Percentiles rank a stretch among this genome's conserved stretches.
Conservation (phyloP, 768 basidiomycete species). For the Leucosporidium scottii region DNA sequence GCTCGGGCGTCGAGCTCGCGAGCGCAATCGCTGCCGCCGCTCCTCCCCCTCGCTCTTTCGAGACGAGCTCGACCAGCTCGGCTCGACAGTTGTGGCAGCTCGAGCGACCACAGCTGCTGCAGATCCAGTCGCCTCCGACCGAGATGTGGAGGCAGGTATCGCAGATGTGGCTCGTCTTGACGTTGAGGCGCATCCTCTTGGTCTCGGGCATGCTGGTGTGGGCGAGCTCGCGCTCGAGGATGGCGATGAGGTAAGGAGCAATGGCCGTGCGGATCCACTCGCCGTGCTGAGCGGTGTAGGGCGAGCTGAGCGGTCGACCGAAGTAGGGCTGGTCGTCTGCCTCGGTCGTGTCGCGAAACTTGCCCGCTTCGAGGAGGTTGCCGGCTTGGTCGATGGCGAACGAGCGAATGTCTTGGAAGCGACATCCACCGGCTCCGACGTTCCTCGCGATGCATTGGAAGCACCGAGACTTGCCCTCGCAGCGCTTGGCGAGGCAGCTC, state of each 20-base stretch:
- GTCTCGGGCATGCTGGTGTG: neutral
- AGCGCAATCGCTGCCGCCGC: no score
- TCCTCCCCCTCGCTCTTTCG: neutral
- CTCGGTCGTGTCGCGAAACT: slow-evolving; percentile 1
- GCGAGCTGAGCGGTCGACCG: slow-evolving; percentile 2
- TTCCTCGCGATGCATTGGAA: slow-evolving; percentile 25
- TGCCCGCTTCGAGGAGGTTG: neutral
- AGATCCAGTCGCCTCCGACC: slow-evolving; percentile 17
- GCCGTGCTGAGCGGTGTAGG: slow-evolving; percentile 5
- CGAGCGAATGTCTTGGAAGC: slow-evolving; percentile 21
- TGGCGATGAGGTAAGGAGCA: slow-evolving; percentile 2
- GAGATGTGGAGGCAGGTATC: slow-evolving; percentile 20
- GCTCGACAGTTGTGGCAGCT: slow-evolving; percentile 16
- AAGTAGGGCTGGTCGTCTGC: neutral
- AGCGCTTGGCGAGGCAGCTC: slow-evolving; percentile 25
- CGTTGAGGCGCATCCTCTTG: slow-evolving; percentile 1
- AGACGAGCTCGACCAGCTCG: slow-evolving; percentile 2
- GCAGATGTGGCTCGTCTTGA: slow-evolving; percentile 11
- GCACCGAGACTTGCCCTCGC: slow-evolving; percentile 22
- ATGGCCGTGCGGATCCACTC: slow-evolving; percentile 23
- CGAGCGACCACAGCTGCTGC: slow-evolving; percentile 21
- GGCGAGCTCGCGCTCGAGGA: slow-evolving; percentile 8
- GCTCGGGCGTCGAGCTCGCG: neutral
- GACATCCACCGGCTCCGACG: slow-evolving; percentile 17
- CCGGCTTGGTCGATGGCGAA: slow-evolving; percentile 20